Base-by-base conservation (phyloP, 164 flowering plant genomes). In the Malania oleifera region DNA sequence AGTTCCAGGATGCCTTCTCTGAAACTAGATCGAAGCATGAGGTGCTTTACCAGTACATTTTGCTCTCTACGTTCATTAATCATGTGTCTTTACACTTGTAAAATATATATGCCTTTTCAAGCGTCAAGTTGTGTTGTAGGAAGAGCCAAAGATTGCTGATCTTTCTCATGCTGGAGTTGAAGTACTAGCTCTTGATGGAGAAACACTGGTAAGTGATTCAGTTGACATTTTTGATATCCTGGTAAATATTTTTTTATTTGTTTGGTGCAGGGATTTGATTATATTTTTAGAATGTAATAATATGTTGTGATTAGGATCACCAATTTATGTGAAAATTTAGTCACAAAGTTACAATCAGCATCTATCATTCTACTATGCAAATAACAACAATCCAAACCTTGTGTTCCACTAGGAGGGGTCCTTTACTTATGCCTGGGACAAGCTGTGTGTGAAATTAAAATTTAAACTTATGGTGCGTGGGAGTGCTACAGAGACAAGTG, bases 1-100 rank as follows among this genome's bases (percentile, higher is more conserved):
- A 73, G 7, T 80, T 79, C 57, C 63, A 71, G 74, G 77, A 67
- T 67, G 73, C 80, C 22, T 69, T 49, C 35, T 52, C 67, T 49
- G 77, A 69, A 54, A 64, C 58, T 64, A 70, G 44, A 54, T 28
- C 52, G 20, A 59, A 46, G 51, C 54, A 49, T 52, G 50, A 64
- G 82, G 74, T 70, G 49, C 55, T 51, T 38, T 46, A 44, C 35
- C 31, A 38, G 26, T 44, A 43, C 65, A 43, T 23, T 22, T 48
- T 47, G 18, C 6, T 35, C 10, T 18, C n/a, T n/a, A n/a, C n/a
- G n/a, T 56, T 15, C 54, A 27, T 26, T 45, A 18, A 29, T 46
- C 31, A 57, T n/a, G 13, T 52, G 13, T 23, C 19, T 25, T 22
- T n/a, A 37, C 18, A 17, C 17, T 62, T 34, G 22, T 9, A 23